Evolutionary conservation across 208 protist genomes (phyloP), one percentile per base, ranked within the genome.

Genomic region (Trypanosoma cruzi): DNA sequence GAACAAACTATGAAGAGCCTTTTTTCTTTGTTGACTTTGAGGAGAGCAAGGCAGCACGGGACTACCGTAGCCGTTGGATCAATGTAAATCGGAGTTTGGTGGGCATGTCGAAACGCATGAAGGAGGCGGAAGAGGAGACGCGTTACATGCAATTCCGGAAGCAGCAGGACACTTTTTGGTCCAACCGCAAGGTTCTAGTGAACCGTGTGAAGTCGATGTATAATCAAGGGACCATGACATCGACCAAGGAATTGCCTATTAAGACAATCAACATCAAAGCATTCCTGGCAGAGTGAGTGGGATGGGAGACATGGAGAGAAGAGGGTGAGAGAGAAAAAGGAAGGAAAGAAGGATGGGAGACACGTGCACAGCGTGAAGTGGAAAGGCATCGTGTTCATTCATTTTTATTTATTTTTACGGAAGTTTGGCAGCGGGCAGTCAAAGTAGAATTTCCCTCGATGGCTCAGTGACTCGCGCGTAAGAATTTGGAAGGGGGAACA

Each of bases 201-300:
- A 97, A 94, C 63, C 88, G 92, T 34, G 84, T 95, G 37, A 97
- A 97, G 82, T 86, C 92, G 22, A 97, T 97, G 92, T 76, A 89
- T 60, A 92, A 93, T 55, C 88, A 93, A 71, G 89, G 89, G 18
- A 92, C 90, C 52, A 79, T 85, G 54, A 64, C 64, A 2, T 91
- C 84, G 18, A 73, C 88, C 4, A 86, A 85, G 63, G 90, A 96
- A 64, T 54, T 96, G 52, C 90, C 90, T 24, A 88, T 96, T 64
- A 88, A 90, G 64, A 94, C 90, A 4, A 68, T 96, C 40, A 93
- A 92, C 68, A 86, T 96, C 55, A 96, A 94, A 72, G 90, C 90
- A 37, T 96, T 96, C 64, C 65, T 95, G 0, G 64, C 76, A 16
- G 87, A 93, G 50, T 93, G 44, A 61, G 31, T 44, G 22, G 10